Conservation (phyloP, 352 stramenopile species). For the Globisporangium megalacanthum region DNA sequence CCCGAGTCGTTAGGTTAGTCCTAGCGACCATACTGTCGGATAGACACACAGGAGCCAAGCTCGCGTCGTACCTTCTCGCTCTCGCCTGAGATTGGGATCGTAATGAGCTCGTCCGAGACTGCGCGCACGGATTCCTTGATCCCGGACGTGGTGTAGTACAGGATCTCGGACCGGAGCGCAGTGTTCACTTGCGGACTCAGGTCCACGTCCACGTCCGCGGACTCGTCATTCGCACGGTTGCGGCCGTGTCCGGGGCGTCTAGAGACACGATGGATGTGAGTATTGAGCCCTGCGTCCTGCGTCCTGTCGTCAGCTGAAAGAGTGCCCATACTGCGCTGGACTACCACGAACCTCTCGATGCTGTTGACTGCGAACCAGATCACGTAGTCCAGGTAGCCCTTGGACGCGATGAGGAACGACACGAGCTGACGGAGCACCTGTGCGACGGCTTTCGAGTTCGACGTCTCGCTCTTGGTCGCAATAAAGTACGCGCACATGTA, state of each 20-base stretch:
- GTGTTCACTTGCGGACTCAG: slow-evolving; percentile 86
- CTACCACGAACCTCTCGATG: slow-evolving; percentile 48
- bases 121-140: slow-evolving; percentile 76
- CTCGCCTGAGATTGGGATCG: slow-evolving; percentile 31
- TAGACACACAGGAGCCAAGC: too few species aligned
- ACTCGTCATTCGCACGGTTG: slow-evolving; percentile 49
- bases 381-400: slow-evolving; percentile 84
- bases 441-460: slow-evolving; percentile 47
- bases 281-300: not conserved
- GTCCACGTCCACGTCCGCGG: slow-evolving; percentile 78
- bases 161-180: slow-evolving; percentile 80
- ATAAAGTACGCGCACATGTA: slow-evolving; percentile 91
- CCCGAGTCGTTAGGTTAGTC: too few species aligned
- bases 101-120: too few species aligned
- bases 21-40: too few species aligned
- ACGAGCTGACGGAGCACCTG: slow-evolving; percentile 81
- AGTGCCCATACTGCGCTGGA: too few species aligned
- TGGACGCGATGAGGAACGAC: slow-evolving; percentile 77
- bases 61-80: slow-evolving; percentile 20
- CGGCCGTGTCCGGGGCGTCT: slow-evolving; percentile 29
- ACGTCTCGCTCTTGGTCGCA: slow-evolving; percentile 57
- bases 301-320: not conserved
- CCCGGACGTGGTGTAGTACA: slow-evolving; percentile 84
- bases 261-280: not conserved
- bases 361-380: slow-evolving; percentile 90